Evolutionary conservation across 139 green algal genomes (phyloP), one percentile per base, ranked within the genome.

Genomic region (Asterochloris sp.): DNA sequence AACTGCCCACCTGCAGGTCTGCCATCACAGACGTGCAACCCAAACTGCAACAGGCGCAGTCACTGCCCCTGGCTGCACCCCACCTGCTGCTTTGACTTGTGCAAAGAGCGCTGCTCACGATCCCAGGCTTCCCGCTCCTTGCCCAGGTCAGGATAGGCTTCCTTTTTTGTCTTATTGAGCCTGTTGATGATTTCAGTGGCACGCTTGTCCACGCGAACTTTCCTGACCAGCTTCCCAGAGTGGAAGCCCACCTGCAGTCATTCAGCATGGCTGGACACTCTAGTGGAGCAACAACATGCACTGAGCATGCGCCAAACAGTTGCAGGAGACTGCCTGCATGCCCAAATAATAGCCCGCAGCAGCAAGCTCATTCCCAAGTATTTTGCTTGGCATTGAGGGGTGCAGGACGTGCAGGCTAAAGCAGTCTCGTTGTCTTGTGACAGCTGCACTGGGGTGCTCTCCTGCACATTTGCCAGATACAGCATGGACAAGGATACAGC

Each of bases 141-240:
- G 62, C 88, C 87, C 21, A 99, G 83, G 86, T 99, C 95, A 1
- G 94, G 93, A 38, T 94, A 87, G 11, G 80, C 26, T 86, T 98
- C 94, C 82, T 88, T 69, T 81, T 94, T 93, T 10, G 94, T 98
- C 80, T 95, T 96, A 75, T 98, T 97, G 26, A 99, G 86, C 0
- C 94, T 83, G 87, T 99, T 99, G 60, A 99, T 87, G 69, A 98
- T 93, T 6, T 98, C 94, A 84, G 97, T 98, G 28, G 90, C 85
- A 63, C 94, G 93, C 81, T 89, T 91, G 26, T 91, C 86, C 62
- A 98, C 93, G 26, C 84, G 91, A 12, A 87, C 85, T 71, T 93
- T 94, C 62, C 83, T 82, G 28, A 98, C 92, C 19, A 86, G 13
- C 69, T 95, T 95, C 29, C 92, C 69, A 84, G 94, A 86, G 64